Conservation (phyloP, 2,329 filamentous ascomycete genomes). For the Fusarium gaditjirri region DNA sequence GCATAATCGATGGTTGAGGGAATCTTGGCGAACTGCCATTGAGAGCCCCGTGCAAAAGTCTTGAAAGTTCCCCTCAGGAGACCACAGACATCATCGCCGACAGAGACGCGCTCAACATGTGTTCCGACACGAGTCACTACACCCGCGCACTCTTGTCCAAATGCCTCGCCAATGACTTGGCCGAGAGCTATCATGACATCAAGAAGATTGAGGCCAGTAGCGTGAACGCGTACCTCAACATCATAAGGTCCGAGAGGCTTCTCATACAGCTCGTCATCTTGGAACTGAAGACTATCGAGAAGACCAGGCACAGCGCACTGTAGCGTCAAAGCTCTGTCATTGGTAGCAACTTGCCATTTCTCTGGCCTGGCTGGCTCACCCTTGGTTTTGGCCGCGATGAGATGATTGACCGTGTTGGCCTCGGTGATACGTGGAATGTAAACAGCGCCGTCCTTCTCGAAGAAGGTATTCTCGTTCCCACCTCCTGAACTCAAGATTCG, state of each 20-base stretch:
- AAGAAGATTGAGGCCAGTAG: neutral
- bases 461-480: neutral
- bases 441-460: neutral
- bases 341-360: neutral
- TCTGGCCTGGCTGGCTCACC: neutral
- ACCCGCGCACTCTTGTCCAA: conserved; percentile 6
- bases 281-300: conserved; percentile 6
- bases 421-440: conserved; percentile 4
- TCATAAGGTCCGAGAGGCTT: conserved; percentile 3
- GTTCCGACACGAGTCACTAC: neutral
- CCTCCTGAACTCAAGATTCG: neutral
- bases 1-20: conserved; percentile 20
- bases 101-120: neutral
- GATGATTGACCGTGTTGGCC: conserved; percentile 1
- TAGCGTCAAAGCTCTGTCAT: neutral
- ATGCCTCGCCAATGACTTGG: neutral
- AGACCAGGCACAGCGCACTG: conserved; percentile 5
- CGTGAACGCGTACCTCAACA: neutral
- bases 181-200: conserved; percentile 13
- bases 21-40: conserved; percentile 12
- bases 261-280: conserved; percentile 6
- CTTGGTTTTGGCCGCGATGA: neutral
- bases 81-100: neutral
- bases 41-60: neutral
- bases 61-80: neutral